Base-by-base conservation (phyloP, 1,284 basidiomycete species). In the Cystobasidium pallidum region DNA sequence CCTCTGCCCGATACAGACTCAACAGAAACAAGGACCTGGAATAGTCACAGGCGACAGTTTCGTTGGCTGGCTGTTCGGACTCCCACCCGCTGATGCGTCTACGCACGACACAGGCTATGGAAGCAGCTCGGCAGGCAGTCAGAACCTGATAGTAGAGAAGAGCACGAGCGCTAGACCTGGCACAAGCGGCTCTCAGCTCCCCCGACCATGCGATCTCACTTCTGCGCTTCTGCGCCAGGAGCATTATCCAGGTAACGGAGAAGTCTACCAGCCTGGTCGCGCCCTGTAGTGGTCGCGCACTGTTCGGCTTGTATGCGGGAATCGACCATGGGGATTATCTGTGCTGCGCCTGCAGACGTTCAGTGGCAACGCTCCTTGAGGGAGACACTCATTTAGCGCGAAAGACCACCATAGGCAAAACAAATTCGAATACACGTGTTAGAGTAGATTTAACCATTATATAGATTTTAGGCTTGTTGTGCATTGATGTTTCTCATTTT, bases 1-100 rank as follows among this genome's bases (percentile, higher is more conserved):
- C 1, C 15, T n/a, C 1, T 52, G 11, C 51, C 11, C 10, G 7
- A 6, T n/a, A 34, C 54, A 34, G 49, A 6, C 30, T 19, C 62
- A 8, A 26, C 45, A 47, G 30, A 64, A 64, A 24, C n/a, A n/a
- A n/a, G n/a, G n/a, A n/a, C 47, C 43, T 26, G 62, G 62, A 28
- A 28, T 64, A 6, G 39, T 64, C 4, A 49, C 62, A 64, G 62
- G 62, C 11, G 62, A 64, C 30, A 32, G 45, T 30, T 64, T 64
- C 45, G 62, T 64, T n/a, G 62, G 62, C 13, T 64, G 62, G 62
- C 47, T 64, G 19, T 49, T 49, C 45, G 62, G 62, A 32, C 34
- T 64, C 13, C 62, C 62, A 6, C 62, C 43, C 24, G 49, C 62
- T 15, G 47, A 64, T 24, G 54, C 54, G 32, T 34, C 54, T 6